Conservation (phyloP, 2,329 filamentous ascomycete genomes). For the Hymenoscyphus fraxineus region DNA sequence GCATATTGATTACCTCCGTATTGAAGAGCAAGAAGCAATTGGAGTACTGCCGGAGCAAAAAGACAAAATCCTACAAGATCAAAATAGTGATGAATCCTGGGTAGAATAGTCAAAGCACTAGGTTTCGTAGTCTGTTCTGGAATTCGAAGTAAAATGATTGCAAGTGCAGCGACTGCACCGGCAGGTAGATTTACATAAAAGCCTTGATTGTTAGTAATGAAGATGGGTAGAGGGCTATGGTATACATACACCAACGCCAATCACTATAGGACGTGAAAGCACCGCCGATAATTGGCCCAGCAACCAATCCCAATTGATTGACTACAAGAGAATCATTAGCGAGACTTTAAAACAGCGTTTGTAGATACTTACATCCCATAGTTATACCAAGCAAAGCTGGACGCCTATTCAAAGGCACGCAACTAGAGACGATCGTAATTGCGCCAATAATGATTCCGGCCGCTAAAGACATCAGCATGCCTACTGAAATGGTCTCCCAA, state of each 20-base stretch:
- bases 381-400: conserved; percentile 13
- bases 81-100: conserved; percentile 24
- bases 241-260: conserved; percentile 36
- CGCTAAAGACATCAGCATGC: too few relatives aligned
- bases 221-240: neutral
- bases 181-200: conserved; percentile 41
- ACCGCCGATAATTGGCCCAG: conserved; percentile 33
- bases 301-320: conserved; percentile 16
- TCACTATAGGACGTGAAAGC: conserved; percentile 23
- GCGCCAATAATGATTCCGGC: conserved; percentile 49
- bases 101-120: conserved; percentile 3
- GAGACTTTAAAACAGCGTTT: neutral
- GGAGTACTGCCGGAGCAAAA: conserved; percentile 34
- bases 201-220: conserved; percentile 18
- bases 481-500: too few relatives aligned
- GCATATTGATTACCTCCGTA: conserved; percentile 35
- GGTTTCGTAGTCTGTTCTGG: conserved; percentile 24
- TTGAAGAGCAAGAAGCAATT: conserved; percentile 36
- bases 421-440: conserved; percentile 47
- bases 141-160: conserved; percentile 38
- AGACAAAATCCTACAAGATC: conserved; percentile 35
- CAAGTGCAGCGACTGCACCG: conserved; percentile 34
- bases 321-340: neutral
- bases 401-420: conserved; percentile 19
- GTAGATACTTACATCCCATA: neutral